Conservation (phyloP, 768 basidiomycete genomes). For the Candolleomyces aberdarensis region DNA sequence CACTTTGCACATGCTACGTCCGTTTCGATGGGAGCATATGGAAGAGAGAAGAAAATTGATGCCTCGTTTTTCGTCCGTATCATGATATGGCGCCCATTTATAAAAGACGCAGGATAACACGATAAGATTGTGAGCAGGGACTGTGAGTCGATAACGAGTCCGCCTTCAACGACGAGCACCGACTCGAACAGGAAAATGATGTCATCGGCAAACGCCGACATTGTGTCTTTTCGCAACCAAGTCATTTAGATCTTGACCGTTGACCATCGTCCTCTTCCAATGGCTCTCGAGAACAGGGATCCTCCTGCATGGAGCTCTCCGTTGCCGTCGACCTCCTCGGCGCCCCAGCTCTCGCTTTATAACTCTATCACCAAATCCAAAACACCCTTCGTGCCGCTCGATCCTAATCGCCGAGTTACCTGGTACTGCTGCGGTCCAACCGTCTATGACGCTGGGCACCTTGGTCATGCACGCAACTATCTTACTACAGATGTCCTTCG, state of each 20-base stretch:
- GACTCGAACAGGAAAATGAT: neutral
- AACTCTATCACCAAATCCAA: constrained; percentile 93
- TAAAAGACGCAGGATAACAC: too few relatives aligned
- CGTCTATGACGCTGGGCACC: constrained; percentile 96
- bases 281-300: constrained; percentile 9
- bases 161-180: neutral
- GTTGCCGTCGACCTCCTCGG: neutral
- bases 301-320: constrained; percentile 9
- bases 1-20: neutral
- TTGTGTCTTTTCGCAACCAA: neutral
- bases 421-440: constrained; percentile 99
- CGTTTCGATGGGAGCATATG: neutral
- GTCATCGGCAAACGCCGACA: neutral
- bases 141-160: too few relatives aligned
- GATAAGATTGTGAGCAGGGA: neutral
- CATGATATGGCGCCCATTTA: too few relatives aligned
- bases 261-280: neutral
- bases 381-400: constrained; percentile 74
- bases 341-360: constrained; percentile 44
- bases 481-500: constrained; percentile 91
- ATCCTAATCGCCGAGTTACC: constrained; percentile 70
- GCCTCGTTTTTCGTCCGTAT: too few relatives aligned
- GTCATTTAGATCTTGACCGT: constrained; percentile 1
- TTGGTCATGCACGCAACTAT: constrained; percentile 99
- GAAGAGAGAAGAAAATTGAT: neutral